phyloP scores from a whole-genome alignment of 2,329 filamentous ascomycete genomes.

The Pseudogymnoascus sp. region DNA sequence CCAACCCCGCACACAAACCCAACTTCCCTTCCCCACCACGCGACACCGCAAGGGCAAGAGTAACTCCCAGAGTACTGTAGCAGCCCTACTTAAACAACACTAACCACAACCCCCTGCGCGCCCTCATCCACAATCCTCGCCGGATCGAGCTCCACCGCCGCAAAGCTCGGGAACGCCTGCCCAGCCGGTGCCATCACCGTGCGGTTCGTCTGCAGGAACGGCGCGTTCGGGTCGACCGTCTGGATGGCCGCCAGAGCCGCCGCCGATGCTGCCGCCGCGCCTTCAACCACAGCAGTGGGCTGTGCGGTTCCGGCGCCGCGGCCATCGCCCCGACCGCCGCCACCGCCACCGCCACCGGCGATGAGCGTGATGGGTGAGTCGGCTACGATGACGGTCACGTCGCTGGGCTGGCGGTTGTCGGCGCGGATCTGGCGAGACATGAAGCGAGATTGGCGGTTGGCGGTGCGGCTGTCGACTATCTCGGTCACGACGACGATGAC shows the following conservation, averaged over 20 bases:
- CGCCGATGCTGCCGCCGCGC: slow-evolving; percentile 10
- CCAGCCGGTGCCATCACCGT: slow-evolving; percentile 10
- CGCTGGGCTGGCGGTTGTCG: slow-evolving; percentile 13
- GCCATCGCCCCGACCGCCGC: background rate
- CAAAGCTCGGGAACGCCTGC: slow-evolving; percentile 3
- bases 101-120: background rate
- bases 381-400: slow-evolving; percentile 18
- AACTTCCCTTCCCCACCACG: background rate
- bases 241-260: slow-evolving; percentile 11
- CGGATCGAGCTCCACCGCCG: slow-evolving; percentile 17
- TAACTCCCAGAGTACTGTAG: background rate
- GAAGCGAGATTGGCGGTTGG: slow-evolving; percentile 20
- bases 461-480: slow-evolving; percentile 20
- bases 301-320: slow-evolving; percentile 10
- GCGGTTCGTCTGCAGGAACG: slow-evolving; percentile 10
- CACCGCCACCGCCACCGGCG: slow-evolving; percentile 9
- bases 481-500: slow-evolving; percentile 23
- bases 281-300: slow-evolving; percentile 10
- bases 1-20: background rate
- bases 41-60: background rate
- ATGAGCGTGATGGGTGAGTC: slow-evolving; percentile 14
- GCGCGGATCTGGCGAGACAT: slow-evolving; percentile 22
- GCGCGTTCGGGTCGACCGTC: slow-evolving; percentile 11
- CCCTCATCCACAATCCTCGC: slow-evolving; percentile 20
- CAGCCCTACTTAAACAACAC: background rate